These are phyloP conservation scores for Rhododendron henanense DNA, from an alignment of 148 eudicot genomes.

Conservation along the genomic window DNA sequence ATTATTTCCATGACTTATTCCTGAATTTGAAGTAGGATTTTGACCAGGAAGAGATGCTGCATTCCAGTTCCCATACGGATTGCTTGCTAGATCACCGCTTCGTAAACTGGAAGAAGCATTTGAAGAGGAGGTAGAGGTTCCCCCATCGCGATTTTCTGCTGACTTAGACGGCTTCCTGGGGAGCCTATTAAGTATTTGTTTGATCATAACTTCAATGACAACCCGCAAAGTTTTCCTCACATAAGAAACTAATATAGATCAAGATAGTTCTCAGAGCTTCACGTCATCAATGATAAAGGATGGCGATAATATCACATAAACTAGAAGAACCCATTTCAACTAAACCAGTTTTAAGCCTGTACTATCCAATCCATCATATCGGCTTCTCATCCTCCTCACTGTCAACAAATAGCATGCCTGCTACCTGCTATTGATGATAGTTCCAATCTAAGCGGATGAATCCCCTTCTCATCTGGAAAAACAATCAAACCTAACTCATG, in stretches of 20 bases:
- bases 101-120: conserved; percentile 44
- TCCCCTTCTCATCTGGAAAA: conserved; percentile 11
- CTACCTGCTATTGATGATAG: neutral
- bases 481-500: neutral
- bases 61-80: conserved; percentile 44
- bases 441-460: conserved; percentile 4
- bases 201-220: conserved; percentile 51
- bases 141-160: conserved; percentile 57
- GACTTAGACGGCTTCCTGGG: conserved; percentile 79
- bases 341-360: conserved; percentile 3
- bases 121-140: conserved; percentile 34
- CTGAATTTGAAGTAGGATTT: conserved; percentile 36
- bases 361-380: conserved; percentile 10
- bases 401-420: neutral
- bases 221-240: conserved; percentile 14
- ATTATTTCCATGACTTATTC: conserved; percentile 34
- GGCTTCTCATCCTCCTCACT: neutral
- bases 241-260: neutral
- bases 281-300: neutral
- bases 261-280: neutral
- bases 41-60: conserved; percentile 32
- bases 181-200: conserved; percentile 71
- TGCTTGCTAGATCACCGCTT: conserved; percentile 36
- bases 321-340: conserved; percentile 3
- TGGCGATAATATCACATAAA: neutral